Base-by-base conservation (phyloP, 1,139 yeast species). In the Saccharomyces hybrid region DNA sequence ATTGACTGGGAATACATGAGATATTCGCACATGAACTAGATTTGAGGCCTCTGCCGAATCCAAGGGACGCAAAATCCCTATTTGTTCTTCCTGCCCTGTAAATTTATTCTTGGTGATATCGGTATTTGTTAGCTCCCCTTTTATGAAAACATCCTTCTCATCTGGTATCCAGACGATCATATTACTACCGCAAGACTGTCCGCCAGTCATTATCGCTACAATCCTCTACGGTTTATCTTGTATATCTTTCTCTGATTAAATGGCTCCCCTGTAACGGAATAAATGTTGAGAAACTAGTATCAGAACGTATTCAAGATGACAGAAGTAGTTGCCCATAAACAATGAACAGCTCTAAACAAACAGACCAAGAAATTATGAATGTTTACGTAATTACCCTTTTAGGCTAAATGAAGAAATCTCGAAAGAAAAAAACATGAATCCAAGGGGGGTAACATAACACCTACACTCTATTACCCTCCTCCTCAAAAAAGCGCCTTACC, bases 111-210 rank as follows among this genome's bases (percentile, higher is more conserved):
- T 59, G 9, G 57, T 55, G 27, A 56, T 55, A 26, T 59, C 61
- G 7, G 61, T 59, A 8, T 53, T 58, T 27, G 63, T n/a, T 25
- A 90, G 76, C 63, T 80, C 80, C 1, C 93, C 98, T 63, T 83
- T 84, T 47, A 79, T 74, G 69, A 88, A 91, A 14, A 85, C 81
- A 31, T 76, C 73, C 47, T 74, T 75, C n/a, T 74, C 73, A 65
- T 87, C 90, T 2, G 95, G 88, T 14, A 89, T 78, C 96, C 97
- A 90, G 4, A 89, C 95, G 51, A 32, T 76, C 44, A 48, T 26
- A 20, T 32, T 27, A 38, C 25, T 8, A 38, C 13, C 11, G 44
- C 44, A 16, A 38, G 44, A 38, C 44, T 38, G 44, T 16, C 44
- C 44, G 13, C 44, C 44, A 16, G 44, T 38, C 44, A 38, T 38